Evolutionary conservation across 495 filamentous ascomycete species (phyloP).

Genomic region (Symbiotaphrina buchneri): DNA sequence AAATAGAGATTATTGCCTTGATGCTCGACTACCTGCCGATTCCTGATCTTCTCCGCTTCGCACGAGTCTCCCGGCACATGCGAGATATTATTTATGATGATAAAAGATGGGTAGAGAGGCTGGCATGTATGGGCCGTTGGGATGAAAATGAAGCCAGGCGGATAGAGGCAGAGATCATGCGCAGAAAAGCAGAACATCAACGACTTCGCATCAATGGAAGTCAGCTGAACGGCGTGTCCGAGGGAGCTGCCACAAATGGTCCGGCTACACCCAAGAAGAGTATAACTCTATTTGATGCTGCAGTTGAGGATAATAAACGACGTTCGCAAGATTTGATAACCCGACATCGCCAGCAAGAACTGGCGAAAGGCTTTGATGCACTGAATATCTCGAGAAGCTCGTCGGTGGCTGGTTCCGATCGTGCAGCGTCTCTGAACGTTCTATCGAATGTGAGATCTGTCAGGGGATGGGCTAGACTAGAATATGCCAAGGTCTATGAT

Average conservation of each 20-base stretch:
- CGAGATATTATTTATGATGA: constrained; percentile 99
- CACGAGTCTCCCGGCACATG: constrained; percentile 71
- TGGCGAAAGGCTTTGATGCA: constrained; percentile 28
- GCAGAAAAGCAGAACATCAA: constrained; percentile 40
- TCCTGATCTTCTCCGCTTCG: constrained; percentile 62
- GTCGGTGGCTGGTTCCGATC: background rate
- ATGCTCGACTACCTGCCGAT: constrained; percentile 81
- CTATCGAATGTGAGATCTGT: constrained; percentile 52
- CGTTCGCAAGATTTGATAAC: constrained; percentile 9
- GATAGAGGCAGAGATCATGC: constrained; percentile 51
- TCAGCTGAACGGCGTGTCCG: no score
- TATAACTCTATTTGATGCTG: constrained; percentile 52
- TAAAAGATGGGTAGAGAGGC: constrained; percentile 69
- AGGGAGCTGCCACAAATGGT: no score
- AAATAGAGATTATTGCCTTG: constrained; percentile 59
- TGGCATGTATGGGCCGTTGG: constrained; percentile 80
- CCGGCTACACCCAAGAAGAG: no score
- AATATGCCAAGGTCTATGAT: constrained; percentile 79
- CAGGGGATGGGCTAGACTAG: constrained; percentile 64
- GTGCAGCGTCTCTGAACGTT: constrained; percentile 32
- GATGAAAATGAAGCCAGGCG: constrained; percentile 69
- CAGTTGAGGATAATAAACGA: constrained; percentile 22
- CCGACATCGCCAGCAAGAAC: constrained; percentile 9
- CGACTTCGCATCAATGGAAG: no score
- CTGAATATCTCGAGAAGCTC: background rate